Evolutionary conservation across 768 basidiomycete genomes (phyloP), one percentile per base, ranked within the genome.

Genomic region (Tricholoma saponaceum): DNA sequence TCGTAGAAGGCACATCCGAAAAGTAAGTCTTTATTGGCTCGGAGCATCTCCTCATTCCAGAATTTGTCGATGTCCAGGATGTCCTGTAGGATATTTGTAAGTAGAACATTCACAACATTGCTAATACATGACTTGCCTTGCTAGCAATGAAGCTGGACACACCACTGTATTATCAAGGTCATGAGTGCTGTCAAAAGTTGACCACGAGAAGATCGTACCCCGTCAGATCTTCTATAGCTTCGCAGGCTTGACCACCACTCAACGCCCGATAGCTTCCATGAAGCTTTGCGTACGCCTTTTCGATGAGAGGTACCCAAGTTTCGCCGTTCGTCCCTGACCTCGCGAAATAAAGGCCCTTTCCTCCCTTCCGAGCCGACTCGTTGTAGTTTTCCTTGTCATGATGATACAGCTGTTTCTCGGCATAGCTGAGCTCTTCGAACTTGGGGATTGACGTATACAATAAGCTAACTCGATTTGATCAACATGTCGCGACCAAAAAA

Each of bases 261-360:
- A 83, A 60, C 0, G 76, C 71, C 0, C 73, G 70, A 64, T 80
- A 83, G 56, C 79, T 78, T 1, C 77, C 82, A 59, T 84, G 81
- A 2, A 82, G 64, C 60, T 84, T 84, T 0, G 82, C 83, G 54
- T 78, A 84, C 4, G 83, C 83, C 62, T 85, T 85, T 63, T 84
- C n/a, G n/a, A n/a, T n/a, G n/a, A n/a, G n/a, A n/a, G n/a, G n/a
- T n/a, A n/a, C n/a, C n/a, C n/a, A n/a, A n/a, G n/a, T n/a, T n/a
- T n/a, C n/a, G n/a, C n/a, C n/a, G n/a, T n/a, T n/a, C n/a, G n/a
- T n/a, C n/a, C n/a, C n/a, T n/a, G n/a, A n/a, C n/a, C n/a, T n/a
- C n/a, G n/a, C n/a, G n/a, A n/a, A n/a, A n/a, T n/a, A n/a, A n/a
- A n/a, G n/a, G n/a, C n/a, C n/a, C n/a, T n/a, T n/a, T n/a, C n/a